phyloP scores from a whole-genome alignment of 164 flowering plant genomes.

The Nymphaea colorata region DNA sequence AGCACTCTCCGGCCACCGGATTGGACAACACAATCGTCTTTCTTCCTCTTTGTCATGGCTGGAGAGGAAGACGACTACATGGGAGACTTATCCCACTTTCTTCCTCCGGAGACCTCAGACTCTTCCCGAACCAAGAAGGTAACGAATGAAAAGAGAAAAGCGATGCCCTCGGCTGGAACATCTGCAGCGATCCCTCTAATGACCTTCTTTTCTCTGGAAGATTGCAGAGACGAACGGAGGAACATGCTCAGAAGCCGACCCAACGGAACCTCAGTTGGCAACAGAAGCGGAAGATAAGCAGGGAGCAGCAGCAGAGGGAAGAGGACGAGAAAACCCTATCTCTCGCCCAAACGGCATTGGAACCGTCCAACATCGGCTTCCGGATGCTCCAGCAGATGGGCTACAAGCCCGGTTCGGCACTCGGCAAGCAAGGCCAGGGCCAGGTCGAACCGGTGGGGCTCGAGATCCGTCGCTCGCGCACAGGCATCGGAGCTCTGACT shows the following conservation, averaged over 20 bases:
- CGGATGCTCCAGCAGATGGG: conserved; percentile 90
- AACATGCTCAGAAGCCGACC: conserved; percentile 5
- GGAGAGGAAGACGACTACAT: conserved; percentile 74
- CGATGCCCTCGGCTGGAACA: not conserved
- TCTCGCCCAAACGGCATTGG: conserved; percentile 51
- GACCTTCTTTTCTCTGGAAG: not conserved
- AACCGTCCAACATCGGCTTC: conserved; percentile 82
- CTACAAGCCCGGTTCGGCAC: conserved; percentile 60
- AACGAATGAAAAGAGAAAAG: not conserved
- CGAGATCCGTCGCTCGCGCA: conserved; percentile 71
- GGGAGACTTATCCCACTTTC: conserved; percentile 78
- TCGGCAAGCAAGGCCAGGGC: conserved; percentile 65
- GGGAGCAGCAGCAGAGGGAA: conserved; percentile 49
- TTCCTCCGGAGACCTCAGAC: conserved; percentile 39
- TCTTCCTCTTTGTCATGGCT: not conserved
- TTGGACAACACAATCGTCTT: too few relatives aligned
- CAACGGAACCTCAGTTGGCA: conserved; percentile 40
- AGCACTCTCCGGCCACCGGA: too few relatives aligned
- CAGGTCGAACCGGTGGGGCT: conserved; percentile 63
- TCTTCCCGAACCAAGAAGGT: conserved; percentile 30
- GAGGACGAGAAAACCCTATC: conserved; percentile 71
- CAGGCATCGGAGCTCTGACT: conserved; percentile 71
- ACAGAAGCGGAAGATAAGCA: conserved; percentile 39
- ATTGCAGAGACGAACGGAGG: conserved; percentile 1
- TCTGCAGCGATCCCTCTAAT: not conserved